These are phyloP conservation scores for Fusarium pseudoanthophilum DNA, from an alignment of 2,329 filamentous ascomycete species.

Conservation along the genomic window DNA sequence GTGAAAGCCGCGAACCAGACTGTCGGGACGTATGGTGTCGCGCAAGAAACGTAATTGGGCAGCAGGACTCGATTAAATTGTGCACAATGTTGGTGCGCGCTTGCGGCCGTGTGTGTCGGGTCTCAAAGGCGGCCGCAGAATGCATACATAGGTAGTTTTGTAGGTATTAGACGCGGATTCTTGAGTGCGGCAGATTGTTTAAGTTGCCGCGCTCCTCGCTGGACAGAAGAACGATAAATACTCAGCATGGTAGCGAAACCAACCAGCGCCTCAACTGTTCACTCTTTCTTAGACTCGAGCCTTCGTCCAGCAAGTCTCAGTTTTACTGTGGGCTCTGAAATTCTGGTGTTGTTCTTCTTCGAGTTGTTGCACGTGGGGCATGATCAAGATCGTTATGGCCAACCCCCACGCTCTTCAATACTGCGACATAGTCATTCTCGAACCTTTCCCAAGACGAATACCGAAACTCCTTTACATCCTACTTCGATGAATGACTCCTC, in stretches of 20 bases:
- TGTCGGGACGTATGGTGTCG: conserved; percentile 37
- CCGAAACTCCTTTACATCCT: conserved; percentile 3
- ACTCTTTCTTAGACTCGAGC: not conserved
- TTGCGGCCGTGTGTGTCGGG: conserved; percentile 5
- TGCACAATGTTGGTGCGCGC: conserved; percentile 23
- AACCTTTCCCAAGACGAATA: conserved; percentile 23
- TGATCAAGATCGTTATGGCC: conserved; percentile 7
- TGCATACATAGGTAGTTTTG: conserved; percentile 4
- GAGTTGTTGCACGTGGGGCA: conserved; percentile 18
- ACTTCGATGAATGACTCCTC: conserved; percentile 7
- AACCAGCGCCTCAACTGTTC: not conserved
- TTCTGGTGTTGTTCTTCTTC: not conserved
- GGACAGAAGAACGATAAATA: not conserved
- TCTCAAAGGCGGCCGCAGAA: conserved; percentile 13
- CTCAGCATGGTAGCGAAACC: not conserved
- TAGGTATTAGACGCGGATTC: conserved; percentile 14
- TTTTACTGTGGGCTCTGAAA: not conserved
- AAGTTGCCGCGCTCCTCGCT: not conserved
- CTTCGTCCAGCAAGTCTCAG: not conserved
- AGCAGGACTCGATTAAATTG: conserved; percentile 17
- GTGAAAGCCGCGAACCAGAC: conserved; percentile 38
- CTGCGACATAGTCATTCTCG: not conserved
- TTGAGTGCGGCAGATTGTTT: not conserved
- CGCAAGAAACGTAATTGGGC: conserved; percentile 35
- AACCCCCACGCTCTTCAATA: conserved; percentile 25